phyloP scores from a whole-genome alignment of 176 grass and related monocot genomes.

The Aegilops speltoides region DNA sequence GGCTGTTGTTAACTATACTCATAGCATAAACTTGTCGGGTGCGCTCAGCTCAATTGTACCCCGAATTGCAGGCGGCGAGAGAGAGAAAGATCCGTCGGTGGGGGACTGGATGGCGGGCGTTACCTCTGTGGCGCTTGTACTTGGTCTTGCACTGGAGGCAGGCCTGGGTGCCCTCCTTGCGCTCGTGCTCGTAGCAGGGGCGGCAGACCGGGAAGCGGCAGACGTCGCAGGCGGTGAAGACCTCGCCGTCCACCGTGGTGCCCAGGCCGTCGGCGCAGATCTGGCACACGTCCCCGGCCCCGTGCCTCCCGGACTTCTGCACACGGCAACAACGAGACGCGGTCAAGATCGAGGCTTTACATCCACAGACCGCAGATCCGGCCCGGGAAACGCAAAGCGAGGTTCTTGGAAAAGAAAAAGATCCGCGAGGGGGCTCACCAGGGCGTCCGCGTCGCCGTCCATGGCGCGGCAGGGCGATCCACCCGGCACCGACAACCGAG shows the following conservation, averaged over 20 bases:
- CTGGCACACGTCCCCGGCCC: conserved; percentile 84
- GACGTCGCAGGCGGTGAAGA: conserved; percentile 90
- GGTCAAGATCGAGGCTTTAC: not conserved
- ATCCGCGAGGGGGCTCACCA: conserved; percentile 31
- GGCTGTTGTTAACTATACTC: not conserved
- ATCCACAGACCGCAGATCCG: not conserved
- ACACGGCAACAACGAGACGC: not conserved
- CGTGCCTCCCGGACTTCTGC: conserved; percentile 75
- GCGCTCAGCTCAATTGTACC: not conserved
- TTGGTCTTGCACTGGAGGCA: conserved; percentile 99
- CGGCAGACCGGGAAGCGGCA: conserved; percentile 93
- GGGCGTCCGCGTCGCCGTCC: conserved; percentile 51
- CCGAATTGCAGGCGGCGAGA: not conserved
- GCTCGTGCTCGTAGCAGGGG: conserved; percentile 98
- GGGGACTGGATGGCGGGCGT: not conserved
- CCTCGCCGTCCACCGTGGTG: conserved; percentile 76
- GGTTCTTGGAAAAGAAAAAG: not conserved
- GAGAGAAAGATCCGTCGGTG: not conserved
- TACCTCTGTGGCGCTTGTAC: conserved; percentile 99
- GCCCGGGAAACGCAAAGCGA: not conserved
- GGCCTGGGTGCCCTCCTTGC: conserved; percentile 84
- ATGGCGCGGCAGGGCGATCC: conserved; percentile 35
- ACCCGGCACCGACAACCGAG: conserved; percentile 8
- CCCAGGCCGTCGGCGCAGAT: conserved; percentile 97
- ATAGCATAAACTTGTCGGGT: not conserved